Evolutionary conservation across 2,329 filamentous ascomycete species (phyloP).

Genomic region (Trichoderma arundinaceum): DNA sequence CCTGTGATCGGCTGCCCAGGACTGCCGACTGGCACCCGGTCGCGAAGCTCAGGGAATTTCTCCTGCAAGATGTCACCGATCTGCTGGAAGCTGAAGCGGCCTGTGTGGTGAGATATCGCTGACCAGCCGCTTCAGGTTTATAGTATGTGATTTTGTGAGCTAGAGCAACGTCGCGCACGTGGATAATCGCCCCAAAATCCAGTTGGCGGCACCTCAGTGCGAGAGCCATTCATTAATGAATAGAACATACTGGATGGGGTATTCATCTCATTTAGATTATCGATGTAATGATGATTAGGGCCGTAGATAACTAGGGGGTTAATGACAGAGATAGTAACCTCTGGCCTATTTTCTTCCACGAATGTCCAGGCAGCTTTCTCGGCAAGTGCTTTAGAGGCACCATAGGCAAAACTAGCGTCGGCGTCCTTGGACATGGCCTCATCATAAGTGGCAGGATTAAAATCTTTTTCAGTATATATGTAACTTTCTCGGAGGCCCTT

Average conservation of each 20-base stretch:
- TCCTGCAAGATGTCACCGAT: slow-evolving; percentile 55
- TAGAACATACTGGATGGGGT: slow-evolving; percentile 40
- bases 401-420: slow-evolving; percentile 28
- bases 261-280: slow-evolving; percentile 35
- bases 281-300: slow-evolving; percentile 33
- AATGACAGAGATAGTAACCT: slow-evolving; percentile 37
- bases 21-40: slow-evolving; percentile 49
- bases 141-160: slow-evolving; percentile 39
- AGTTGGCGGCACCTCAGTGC: slow-evolving; percentile 36
- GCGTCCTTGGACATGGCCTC: slow-evolving; percentile 35
- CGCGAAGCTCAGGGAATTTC: slow-evolving; percentile 57
- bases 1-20: slow-evolving; percentile 19
- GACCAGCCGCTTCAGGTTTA: slow-evolving; percentile 35
- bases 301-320: slow-evolving; percentile 41
- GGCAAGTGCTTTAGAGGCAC: slow-evolving; percentile 37
- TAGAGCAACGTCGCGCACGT: slow-evolving; percentile 41
- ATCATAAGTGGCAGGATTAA: slow-evolving; percentile 49
- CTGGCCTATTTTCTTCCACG: slow-evolving; percentile 37
- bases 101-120: slow-evolving; percentile 40
- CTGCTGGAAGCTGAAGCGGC: slow-evolving; percentile 38
- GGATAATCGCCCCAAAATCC: slow-evolving; percentile 36
- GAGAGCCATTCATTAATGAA: slow-evolving; percentile 41
- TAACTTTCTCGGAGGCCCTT: slow-evolving; percentile 5
- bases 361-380: slow-evolving; percentile 42
- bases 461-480: slow-evolving; percentile 52